Percentiles rank a stretch among this genome's conserved stretches.
Conservation (phyloP, 306 rosid genomes). For the Prosopis cineraria region DNA sequence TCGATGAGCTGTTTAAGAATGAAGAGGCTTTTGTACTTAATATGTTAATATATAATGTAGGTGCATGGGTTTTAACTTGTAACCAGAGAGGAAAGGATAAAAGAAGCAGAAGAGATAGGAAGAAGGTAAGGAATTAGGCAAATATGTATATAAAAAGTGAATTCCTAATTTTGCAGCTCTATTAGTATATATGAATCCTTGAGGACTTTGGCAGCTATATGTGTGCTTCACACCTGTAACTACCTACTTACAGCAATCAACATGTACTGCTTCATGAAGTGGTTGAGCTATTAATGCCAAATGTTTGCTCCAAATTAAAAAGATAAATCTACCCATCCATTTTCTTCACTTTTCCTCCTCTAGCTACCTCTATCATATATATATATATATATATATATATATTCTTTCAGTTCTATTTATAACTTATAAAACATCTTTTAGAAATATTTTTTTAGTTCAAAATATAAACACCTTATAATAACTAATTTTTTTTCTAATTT, state of each 20-base stretch:
- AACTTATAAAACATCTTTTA: too few relatives aligned
- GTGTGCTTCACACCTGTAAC: slow-evolving; percentile 42
- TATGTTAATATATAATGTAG: too few relatives aligned
- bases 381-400: too few relatives aligned
- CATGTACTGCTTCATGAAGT: slow-evolving; percentile 40
- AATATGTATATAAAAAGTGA: slow-evolving; percentile 23
- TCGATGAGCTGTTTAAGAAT: not conserved
- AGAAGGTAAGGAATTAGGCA: slow-evolving; percentile 39
- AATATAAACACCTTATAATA: too few relatives aligned
- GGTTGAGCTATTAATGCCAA: slow-evolving; percentile 54
- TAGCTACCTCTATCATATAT: slow-evolving; percentile 30
- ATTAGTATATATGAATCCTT: slow-evolving; percentile 34
- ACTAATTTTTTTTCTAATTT: too few relatives aligned
- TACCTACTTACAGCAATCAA: slow-evolving; percentile 50
- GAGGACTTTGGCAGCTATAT: slow-evolving; percentile 38
- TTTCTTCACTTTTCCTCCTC: slow-evolving; percentile 36
- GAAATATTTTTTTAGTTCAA: too few relatives aligned
- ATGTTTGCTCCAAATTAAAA: slow-evolving; percentile 48
- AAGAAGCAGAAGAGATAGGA: slow-evolving; percentile 21
- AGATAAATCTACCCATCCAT: slow-evolving; percentile 37
- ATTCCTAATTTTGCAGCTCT: slow-evolving; percentile 40
- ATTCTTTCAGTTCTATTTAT: too few relatives aligned
- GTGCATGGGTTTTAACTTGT: not conserved
- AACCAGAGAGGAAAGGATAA: slow-evolving; percentile 11
- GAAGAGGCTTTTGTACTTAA: slow-evolving; percentile 16